These are phyloP conservation scores for Saitozyma podzolica DNA, from an alignment of 768 basidiomycete genomes.

Conservation along the genomic window DNA sequence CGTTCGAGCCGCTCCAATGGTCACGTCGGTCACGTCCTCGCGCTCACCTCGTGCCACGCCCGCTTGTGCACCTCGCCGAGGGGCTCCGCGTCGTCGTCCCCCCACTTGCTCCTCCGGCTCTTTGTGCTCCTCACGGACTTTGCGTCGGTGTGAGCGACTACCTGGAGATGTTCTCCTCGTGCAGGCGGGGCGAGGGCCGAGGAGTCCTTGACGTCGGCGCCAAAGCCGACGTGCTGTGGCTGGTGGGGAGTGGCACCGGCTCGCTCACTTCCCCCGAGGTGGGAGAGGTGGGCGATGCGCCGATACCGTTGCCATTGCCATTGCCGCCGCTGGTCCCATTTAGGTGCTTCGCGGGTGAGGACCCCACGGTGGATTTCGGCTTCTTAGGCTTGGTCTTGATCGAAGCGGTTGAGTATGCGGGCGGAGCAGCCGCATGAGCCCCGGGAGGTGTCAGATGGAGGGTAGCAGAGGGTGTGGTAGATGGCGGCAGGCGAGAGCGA, in stretches of 20 bases:
- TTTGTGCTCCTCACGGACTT: conserved; percentile 35
- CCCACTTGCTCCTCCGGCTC: conserved; percentile 37
- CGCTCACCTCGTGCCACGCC: conserved; percentile 40
- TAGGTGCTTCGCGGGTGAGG: neutral
- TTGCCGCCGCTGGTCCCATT: neutral
- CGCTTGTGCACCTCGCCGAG: conserved; percentile 32
- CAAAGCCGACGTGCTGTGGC: neutral
- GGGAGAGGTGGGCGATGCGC: neutral
- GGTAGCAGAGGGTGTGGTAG: conserved; percentile 47
- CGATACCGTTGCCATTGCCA: neutral
- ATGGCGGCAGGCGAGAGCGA: conserved; percentile 63
- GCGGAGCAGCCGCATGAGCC: conserved; percentile 31
- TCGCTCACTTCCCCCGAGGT: neutral
- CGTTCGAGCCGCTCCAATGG: no score
- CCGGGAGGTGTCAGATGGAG: conserved; percentile 46
- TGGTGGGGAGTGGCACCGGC: neutral
- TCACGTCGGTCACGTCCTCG: no score
- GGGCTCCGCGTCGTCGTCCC: conserved; percentile 60
- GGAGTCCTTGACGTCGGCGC: neutral
- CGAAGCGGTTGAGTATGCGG: conserved; percentile 67
- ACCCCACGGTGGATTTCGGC: conserved; percentile 46
- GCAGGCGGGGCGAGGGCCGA: neutral
- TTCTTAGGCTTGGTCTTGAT: conserved; percentile 56
- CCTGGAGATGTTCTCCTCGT: neutral
- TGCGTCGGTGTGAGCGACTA: conserved; percentile 4